Conservation (phyloP, 495 filamentous ascomycete species). For the Diplogelasinospora grovesii region DNA sequence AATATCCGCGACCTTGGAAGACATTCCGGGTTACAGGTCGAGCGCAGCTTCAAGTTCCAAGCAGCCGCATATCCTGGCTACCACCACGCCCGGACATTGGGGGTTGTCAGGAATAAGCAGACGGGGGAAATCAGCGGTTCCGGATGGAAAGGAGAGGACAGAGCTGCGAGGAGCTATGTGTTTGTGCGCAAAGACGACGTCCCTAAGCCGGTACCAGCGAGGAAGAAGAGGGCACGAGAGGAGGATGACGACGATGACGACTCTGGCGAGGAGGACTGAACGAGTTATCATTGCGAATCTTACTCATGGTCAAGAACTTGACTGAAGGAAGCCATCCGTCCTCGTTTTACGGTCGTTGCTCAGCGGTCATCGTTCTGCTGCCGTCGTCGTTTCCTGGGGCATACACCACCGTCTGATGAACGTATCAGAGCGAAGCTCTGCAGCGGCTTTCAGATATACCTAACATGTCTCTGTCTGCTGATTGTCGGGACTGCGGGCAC, state of each 20-base stretch:
- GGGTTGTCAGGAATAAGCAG: slow-evolving; percentile 57
- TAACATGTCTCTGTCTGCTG: too few species aligned
- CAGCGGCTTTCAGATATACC: too few species aligned
- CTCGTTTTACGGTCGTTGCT: too few species aligned
- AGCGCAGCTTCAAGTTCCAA: slow-evolving; percentile 71
- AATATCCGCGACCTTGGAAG: slow-evolving; percentile 81
- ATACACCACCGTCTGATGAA: too few species aligned
- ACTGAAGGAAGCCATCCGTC: too few species aligned
- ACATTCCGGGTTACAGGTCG: slow-evolving; percentile 67
- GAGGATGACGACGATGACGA: slow-evolving; percentile 5
- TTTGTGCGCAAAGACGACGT: slow-evolving; percentile 60
- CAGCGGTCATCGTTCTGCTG: too few species aligned
- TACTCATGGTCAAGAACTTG: too few species aligned
- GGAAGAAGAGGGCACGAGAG: slow-evolving; percentile 32
- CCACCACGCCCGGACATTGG: slow-evolving; percentile 79
- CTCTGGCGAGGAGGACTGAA: slow-evolving; percentile 3
- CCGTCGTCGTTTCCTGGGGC: too few species aligned
- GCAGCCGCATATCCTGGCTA: slow-evolving; percentile 75
- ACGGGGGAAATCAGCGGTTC: slow-evolving; percentile 37
- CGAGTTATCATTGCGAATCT: too few species aligned
- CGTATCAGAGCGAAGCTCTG: too few species aligned
- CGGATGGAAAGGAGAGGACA: slow-evolving; percentile 73
- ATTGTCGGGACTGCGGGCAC: too few species aligned
- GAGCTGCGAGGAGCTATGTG: slow-evolving; percentile 68
- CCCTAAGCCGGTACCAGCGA: slow-evolving; percentile 6